Evolutionary conservation across 768 basidiomycete species (phyloP), one percentile per base, ranked within the genome.

Genomic region (Glaciozyma antarctica): DNA sequence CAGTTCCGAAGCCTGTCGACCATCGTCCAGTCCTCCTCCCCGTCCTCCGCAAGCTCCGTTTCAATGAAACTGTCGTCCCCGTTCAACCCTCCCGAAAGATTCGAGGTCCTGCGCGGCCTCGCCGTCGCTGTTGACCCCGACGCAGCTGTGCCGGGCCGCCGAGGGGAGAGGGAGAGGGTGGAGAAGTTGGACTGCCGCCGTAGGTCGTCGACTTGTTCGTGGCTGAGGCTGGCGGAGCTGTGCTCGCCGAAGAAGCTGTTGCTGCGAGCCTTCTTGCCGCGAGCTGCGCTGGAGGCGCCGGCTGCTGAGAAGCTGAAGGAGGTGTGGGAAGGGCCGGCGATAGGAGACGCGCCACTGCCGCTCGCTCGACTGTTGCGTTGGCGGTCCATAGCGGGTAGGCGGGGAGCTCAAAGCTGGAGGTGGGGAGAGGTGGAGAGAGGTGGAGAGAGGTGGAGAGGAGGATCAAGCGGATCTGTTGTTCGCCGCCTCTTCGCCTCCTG

Each of bases 1-100:
- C 94, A 98, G 52, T 91, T 79, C 64, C 95, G 81, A 90, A 99
- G 93, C 38, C 93, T 83, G 78, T 97, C 93, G 5, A 98, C 85
- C 81, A 89, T 85, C 2, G 85, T 84, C 89, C 88, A 92, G 55
- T 71, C 69, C 30, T 73, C 76, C 19, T 64, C 73, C 45, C 63
- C 65, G n/a, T 61, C 60, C 17, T 54, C 52, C 9, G 19, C 49
- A 5, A 48, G 47, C 10, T 9, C 51, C 10, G 32, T 38, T 13
- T 53, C 38, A 22, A 51, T 57, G 24, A 61, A 44, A 44, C 43
- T 63, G 19, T 63, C 62, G 16, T 68, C 67, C 5, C 10, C 66
- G 5, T 44, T 43, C 6, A 16, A 44, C 30, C 5, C 41, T 28
- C 45, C 30, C 26, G n/a, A 45, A 43, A 24, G 62, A 34, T 17